Conservation (phyloP, 208 protist species). For the Wallacemonas sp. region DNA sequence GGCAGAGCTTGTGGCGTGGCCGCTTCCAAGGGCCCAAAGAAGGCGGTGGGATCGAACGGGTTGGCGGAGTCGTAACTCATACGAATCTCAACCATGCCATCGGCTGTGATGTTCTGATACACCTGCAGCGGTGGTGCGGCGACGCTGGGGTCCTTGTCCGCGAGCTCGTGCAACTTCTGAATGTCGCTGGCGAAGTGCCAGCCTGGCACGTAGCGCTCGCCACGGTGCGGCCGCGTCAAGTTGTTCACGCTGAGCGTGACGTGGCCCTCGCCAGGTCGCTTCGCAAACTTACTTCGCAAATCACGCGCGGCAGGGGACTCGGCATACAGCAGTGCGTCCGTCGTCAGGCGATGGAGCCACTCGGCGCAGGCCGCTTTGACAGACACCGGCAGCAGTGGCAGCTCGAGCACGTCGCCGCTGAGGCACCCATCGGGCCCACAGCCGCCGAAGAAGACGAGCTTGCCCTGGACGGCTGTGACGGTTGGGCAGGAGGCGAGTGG, state of each 20-base stretch:
- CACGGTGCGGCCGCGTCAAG: neutral
- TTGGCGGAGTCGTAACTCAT: neutral
- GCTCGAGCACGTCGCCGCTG: conserved; percentile 32
- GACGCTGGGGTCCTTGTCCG: neutral
- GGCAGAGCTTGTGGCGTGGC: neutral
- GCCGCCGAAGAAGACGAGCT: conserved; percentile 54
- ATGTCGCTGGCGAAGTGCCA: neutral
- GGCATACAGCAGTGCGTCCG: neutral
- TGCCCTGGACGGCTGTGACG: conserved; percentile 30
- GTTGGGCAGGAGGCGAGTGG: conserved; percentile 49
- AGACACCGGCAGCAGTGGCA: conserved; percentile 31
- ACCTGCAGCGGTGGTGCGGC: neutral
- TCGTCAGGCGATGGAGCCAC: conserved; percentile 15
- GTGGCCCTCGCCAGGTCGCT: neutral
- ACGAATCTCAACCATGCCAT: neutral
- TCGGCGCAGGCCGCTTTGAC: conserved; percentile 6
- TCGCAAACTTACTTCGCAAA: neutral
- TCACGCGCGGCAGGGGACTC: neutral
- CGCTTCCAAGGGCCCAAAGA: neutral
- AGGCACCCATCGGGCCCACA: conserved; percentile 22
- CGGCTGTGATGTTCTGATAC: neutral
- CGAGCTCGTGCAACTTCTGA: neutral
- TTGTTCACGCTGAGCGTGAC: neutral
- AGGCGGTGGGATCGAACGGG: neutral
- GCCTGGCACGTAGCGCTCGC: neutral